phyloP scores from a whole-genome alignment of 176 grass and related monocot species.

The Elaeis guineensis region DNA sequence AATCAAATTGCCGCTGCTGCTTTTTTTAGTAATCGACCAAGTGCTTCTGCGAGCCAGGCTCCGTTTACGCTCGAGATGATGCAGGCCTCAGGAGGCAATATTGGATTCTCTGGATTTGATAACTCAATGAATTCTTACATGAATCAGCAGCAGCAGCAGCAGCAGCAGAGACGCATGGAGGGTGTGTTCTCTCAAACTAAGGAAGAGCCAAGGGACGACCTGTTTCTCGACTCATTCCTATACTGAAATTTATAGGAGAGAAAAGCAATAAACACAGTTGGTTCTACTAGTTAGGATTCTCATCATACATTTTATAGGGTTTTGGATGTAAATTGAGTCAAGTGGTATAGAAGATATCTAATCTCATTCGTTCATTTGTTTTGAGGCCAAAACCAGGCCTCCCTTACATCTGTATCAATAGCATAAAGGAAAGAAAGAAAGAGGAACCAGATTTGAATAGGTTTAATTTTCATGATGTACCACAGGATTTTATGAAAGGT shows the following conservation, averaged over 20 bases:
- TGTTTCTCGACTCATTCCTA: slow-evolving; percentile 30
- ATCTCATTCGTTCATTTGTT: too few relatives aligned
- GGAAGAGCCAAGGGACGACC: slow-evolving; percentile 59
- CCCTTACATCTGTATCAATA: too few relatives aligned
- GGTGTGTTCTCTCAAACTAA: slow-evolving; percentile 43
- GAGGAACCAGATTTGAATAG: too few relatives aligned
- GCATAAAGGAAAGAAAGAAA: too few relatives aligned
- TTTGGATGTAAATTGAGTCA: too few relatives aligned
- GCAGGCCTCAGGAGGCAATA: slow-evolving; percentile 3
- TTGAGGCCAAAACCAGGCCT: too few relatives aligned
- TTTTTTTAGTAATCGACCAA: not conserved
- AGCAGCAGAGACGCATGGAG: slow-evolving; percentile 48
- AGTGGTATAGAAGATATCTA: too few relatives aligned
- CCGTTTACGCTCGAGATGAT: not conserved
- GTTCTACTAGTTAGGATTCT: too few relatives aligned
- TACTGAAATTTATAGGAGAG: slow-evolving; percentile 12
- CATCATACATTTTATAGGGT: too few relatives aligned
- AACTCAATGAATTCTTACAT: slow-evolving; percentile 4
- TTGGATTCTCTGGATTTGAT: slow-evolving; percentile 11
- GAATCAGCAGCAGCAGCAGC: slow-evolving; percentile 8
- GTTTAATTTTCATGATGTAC: too few relatives aligned
- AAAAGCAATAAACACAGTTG: too few relatives aligned
- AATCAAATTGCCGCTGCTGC: not conserved
- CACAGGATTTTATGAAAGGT: too few relatives aligned
- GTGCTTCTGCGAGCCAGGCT: slow-evolving; percentile 2